Evolutionary conservation across 345 rosid species (phyloP).

Genomic region (Hirschfeldia incana): DNA sequence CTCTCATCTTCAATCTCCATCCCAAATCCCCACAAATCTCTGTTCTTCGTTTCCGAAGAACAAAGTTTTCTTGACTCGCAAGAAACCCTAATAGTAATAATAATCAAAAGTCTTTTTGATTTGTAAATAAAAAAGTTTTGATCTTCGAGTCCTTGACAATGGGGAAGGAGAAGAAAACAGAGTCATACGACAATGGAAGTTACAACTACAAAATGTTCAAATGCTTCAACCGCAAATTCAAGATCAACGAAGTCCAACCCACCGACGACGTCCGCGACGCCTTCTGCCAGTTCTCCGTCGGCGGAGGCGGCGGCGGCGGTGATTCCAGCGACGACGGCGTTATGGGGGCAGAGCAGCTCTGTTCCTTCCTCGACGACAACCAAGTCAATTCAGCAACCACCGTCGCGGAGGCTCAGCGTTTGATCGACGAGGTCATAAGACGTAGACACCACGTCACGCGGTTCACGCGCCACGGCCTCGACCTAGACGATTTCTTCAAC

Average conservation of each 20-base stretch:
- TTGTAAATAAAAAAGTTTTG: not conserved
- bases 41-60: not conserved
- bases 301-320: not conserved
- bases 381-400: not conserved
- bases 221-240: not conserved
- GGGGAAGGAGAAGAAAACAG: slow-evolving; percentile 5
- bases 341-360: not conserved
- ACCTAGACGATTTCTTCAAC: not conserved
- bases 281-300: not conserved
- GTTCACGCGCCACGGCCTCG: not conserved
- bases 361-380: not conserved
- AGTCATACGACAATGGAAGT: not conserved
- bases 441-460: not conserved
- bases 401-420: not conserved
- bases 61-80: not conserved
- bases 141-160: not conserved
- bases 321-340: not conserved
- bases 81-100: not conserved
- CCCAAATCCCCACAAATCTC: not conserved
- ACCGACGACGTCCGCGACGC: not conserved
- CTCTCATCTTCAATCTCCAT: not conserved
- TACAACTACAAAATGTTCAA: slow-evolving; percentile 1
- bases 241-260: not conserved
- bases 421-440: not conserved
- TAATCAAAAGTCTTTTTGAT: not conserved